Percentiles rank a stretch among this genome's conserved stretches.
These are phyloP conservation scores for Eragrostis nindensis DNA, from an alignment of 176 grass and related monocot species.

Conservation along the genomic window DNA sequence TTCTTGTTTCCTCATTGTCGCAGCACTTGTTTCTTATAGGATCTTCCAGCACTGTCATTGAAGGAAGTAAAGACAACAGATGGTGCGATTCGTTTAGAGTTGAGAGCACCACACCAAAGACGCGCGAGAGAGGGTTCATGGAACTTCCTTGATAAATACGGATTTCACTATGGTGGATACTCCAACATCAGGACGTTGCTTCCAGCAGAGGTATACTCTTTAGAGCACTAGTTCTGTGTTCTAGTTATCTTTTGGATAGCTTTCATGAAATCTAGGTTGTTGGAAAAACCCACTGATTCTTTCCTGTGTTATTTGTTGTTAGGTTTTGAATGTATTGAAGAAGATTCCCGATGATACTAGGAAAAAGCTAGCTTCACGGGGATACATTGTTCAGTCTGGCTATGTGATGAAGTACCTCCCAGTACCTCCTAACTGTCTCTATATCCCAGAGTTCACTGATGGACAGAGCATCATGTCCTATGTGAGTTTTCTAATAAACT, in stretches of 20 bases:
- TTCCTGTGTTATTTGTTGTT: slow-evolving; percentile 41
- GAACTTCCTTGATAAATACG: slow-evolving; percentile 76
- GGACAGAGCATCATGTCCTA: slow-evolving; percentile 82
- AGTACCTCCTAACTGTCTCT: slow-evolving; percentile 86
- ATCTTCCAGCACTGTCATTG: slow-evolving; percentile 67
- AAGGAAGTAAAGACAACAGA: slow-evolving; percentile 79
- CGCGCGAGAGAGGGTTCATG: slow-evolving; percentile 62
- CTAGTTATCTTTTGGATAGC: slow-evolving; percentile 3
- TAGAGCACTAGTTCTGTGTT: slow-evolving; percentile 14
- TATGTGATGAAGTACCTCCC: slow-evolving; percentile 86
- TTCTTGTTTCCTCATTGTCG: slow-evolving; percentile 32
- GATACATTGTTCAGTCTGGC: slow-evolving; percentile 66
- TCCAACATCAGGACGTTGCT: slow-evolving; percentile 60
- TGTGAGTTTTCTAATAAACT: slow-evolving; percentile 60
- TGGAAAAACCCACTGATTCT: slow-evolving; percentile 12
- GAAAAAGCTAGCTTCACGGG: slow-evolving; percentile 70
- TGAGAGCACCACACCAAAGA: slow-evolving; percentile 63
- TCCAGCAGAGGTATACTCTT: slow-evolving; percentile 70
- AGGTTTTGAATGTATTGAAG: slow-evolving; percentile 87
- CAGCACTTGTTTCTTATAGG: slow-evolving; percentile 54
- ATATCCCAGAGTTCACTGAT: slow-evolving; percentile 83
- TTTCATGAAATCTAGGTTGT: slow-evolving; percentile 7
- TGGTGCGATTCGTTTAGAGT: slow-evolving; percentile 62
- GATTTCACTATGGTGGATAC: slow-evolving; percentile 59
- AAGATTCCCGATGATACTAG: slow-evolving; percentile 77